phyloP scores from a whole-genome alignment of 257 asterid genomes.

The Nicotiana paniculata region DNA sequence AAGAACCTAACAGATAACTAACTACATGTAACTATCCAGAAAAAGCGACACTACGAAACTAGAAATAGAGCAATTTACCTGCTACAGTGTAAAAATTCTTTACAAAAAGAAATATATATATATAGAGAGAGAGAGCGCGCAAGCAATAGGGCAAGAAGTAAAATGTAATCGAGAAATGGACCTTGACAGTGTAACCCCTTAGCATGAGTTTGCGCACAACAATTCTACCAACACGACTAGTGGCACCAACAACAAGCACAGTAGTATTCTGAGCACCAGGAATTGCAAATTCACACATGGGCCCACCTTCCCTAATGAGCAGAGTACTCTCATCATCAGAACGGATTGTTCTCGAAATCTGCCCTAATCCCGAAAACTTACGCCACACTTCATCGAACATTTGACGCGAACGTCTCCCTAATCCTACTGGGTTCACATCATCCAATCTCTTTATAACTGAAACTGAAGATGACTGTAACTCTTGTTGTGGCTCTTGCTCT shows the following conservation, averaged over 20 bases:
- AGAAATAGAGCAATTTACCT: background rate
- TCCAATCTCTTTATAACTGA: slow-evolving; percentile 65
- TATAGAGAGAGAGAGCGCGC: too few relatives aligned
- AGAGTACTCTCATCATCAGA: slow-evolving; percentile 56
- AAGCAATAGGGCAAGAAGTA: background rate
- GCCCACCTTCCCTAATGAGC: slow-evolving; percentile 74
- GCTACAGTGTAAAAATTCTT: background rate
- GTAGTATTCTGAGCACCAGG: slow-evolving; percentile 98
- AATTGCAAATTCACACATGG: slow-evolving; percentile 87
- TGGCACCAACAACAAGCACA: slow-evolving; percentile 92
- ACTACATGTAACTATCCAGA: background rate
- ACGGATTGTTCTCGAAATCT: slow-evolving; percentile 73
- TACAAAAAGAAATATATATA: background rate
- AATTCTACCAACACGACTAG: slow-evolving; percentile 95
- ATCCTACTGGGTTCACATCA: slow-evolving; percentile 91
- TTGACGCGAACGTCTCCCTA: slow-evolving; percentile 83
- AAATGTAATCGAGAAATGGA: slow-evolving; percentile 5
- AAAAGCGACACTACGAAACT: background rate
- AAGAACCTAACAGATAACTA: background rate
- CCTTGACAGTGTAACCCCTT: slow-evolving; percentile 95
- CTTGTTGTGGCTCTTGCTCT: slow-evolving; percentile 4
- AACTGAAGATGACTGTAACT: slow-evolving; percentile 19
- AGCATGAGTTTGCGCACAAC: slow-evolving; percentile 94
- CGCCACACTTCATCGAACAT: slow-evolving; percentile 95
- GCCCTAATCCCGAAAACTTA: slow-evolving; percentile 93